Evolutionary conservation across 1,139 yeast species (phyloP), one percentile per base, ranked within the genome.

Genomic region (Kazachstania sp.): DNA sequence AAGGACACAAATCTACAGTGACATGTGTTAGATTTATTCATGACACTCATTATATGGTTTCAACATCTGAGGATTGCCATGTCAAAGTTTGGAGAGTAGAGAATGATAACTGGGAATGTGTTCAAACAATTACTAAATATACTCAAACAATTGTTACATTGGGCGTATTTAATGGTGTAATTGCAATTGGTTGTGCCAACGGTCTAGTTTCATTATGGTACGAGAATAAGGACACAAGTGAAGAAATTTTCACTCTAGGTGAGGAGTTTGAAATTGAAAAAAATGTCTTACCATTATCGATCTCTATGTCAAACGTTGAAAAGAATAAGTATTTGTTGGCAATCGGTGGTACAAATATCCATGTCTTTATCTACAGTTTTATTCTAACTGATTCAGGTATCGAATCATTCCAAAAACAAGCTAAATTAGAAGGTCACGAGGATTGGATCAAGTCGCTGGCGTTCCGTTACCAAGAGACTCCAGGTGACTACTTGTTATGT

Each of bases 381-480:
- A 60, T 67, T 8, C 51, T 67, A 1, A 52, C 52, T 1, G 50
- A 49, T 3, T 23, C 28, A 4, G 50, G 48, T 1, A 39, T 63
- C 0, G 47, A 52, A 1, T 51, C 57, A 9, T 65, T 77, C 37
- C 51, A 58, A 5, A 68, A 71, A 46, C 70, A 74, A 30, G 82
- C 87, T 0, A 71, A 70, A 8, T 68, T 90, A 40, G 75, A 81
- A 29, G 97, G 97, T 9, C 97, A 90, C 63, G 97, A 88, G 66
- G 96, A 90, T 65, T 90, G 97, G 97, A 75, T 90, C 49, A 83
- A 85, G 63, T 74, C 86, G 13, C 67, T 90, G 37, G 73, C 79
- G 1, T 79, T 86, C 61, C 81, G 79, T 42, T 50, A 55, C 43
- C 67, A 72, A 47, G 74, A 73, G 42, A 61, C 63, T 1, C 66